Evolutionary conservation across 2,329 filamentous ascomycete species (phyloP), one percentile per base, ranked within the genome.

Genomic region (Ceratocystis papillata): DNA sequence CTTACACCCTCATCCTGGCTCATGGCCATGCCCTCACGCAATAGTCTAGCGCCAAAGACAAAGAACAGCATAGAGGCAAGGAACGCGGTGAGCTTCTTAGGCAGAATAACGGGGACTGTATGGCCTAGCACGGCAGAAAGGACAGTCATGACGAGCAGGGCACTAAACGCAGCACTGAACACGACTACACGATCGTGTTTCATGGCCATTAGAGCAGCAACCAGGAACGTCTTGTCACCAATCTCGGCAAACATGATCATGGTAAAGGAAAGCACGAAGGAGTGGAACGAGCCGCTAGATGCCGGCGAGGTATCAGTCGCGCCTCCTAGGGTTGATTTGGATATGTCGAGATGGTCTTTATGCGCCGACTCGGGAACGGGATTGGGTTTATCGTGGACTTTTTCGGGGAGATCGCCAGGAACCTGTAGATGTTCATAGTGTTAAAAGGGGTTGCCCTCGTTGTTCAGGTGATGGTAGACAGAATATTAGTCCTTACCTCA

Each of bases 231-330:
- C 79, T 99, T 99, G 83, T 99, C 94, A 69, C 94, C 94, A 72
- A 99, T 86, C 75, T 99, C 94, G 60, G 93, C 96, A 71, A 97
- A 88, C 69, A 97, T 79, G 72, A 99, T 99, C 94, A 97, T 99
- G 67, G 92, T 93, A 68, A 96, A 85, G 17, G 94, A 96, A 41
- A 97, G 85, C 12, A 96, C 73, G 72, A 94, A 95, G 3, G 94
- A 97, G 75, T 99, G 93, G 72, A 87, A 80, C 20, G 90, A 89
- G 69, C 67, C 67, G 22, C 59, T 62, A 33, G 64, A 33, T 63
- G 70, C 67, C 71, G 73, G 61, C 71, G 72, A 67, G 69, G 46
- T 8, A 22, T 64, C 74, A 70, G 70, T 74, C 15, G 64, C 17
- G 4, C 60, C 33, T 20, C 64, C 62, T 20, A 62, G 62, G 20